These are phyloP conservation scores for Fraxinus baroniana DNA, from an alignment of 305 asterid genomes.

Conservation along the genomic window DNA sequence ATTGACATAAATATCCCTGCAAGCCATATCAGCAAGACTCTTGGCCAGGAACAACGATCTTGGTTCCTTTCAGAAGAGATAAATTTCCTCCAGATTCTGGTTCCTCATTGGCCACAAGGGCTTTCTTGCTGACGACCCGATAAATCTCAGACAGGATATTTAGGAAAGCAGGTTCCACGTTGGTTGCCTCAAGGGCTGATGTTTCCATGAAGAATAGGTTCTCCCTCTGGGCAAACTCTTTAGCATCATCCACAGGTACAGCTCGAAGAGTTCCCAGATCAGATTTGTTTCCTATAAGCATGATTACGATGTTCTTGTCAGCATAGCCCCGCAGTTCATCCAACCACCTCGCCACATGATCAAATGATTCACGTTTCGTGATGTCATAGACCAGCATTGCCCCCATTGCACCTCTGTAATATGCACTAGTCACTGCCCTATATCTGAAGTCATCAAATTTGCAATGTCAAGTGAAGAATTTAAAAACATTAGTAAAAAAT, in stretches of 20 bases:
- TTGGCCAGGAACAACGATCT: constrained; percentile 57
- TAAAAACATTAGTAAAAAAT: not conserved
- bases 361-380: constrained; percentile 67
- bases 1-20: too few relatives aligned
- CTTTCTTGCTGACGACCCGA: constrained; percentile 67
- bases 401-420: constrained; percentile 87
- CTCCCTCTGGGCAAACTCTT: constrained; percentile 74
- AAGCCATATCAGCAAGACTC: constrained; percentile 16
- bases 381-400: constrained; percentile 86
- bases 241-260: constrained; percentile 71
- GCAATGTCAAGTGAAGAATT: constrained; percentile 21
- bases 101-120: constrained; percentile 69
- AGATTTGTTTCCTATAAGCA: constrained; percentile 79
- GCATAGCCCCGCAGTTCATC: constrained; percentile 74
- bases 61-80: constrained; percentile 64
- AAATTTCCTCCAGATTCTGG: constrained; percentile 61
- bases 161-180: constrained; percentile 69
- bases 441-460: constrained; percentile 47
- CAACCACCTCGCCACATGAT: constrained; percentile 73
- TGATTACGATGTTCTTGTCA: constrained; percentile 71
- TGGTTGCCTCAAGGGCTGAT: constrained; percentile 74
- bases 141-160: constrained; percentile 65
- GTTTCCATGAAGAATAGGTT: constrained; percentile 81
- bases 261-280: constrained; percentile 60
- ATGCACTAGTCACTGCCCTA: constrained; percentile 84